phyloP scores from a whole-genome alignment of 2,329 filamentous ascomycete species.

The Capronia epimyces region DNA sequence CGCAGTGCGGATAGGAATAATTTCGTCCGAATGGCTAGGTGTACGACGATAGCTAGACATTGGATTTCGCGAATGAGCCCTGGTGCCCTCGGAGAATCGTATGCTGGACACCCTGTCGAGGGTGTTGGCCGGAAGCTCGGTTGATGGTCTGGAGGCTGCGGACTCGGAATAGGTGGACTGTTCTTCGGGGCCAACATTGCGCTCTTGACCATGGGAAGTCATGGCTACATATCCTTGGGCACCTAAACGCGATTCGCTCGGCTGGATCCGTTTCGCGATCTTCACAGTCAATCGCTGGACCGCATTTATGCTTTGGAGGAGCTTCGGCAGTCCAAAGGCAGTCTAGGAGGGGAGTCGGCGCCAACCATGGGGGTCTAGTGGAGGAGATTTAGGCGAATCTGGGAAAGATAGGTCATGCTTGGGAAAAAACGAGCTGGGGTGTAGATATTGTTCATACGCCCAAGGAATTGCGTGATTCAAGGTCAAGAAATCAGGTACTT shows the following conservation, averaged over 20 bases:
- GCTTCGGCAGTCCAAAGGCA: neutral
- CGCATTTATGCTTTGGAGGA: neutral
- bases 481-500: no score
- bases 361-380: neutral
- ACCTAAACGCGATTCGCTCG: neutral
- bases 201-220: conserved; percentile 13
- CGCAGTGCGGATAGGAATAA: conserved; percentile 24
- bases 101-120: conserved; percentile 17
- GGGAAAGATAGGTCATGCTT: neutral
- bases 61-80: conserved; percentile 12
- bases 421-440: neutral
- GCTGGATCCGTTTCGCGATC: neutral
- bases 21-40: conserved; percentile 22
- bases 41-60: conserved; percentile 21
- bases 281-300: neutral
- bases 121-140: neutral
- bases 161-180: conserved; percentile 8
- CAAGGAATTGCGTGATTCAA: conserved; percentile 11
- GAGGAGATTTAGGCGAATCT: neutral
- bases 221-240: conserved; percentile 8
- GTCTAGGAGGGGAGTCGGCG: neutral
- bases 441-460: conserved; percentile 4
- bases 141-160: neutral
- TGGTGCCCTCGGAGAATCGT: conserved; percentile 25
- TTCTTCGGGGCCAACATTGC: conserved; percentile 3